A percentile compares a stretch with the other conserved stretches of the same genome.
phyloP scores from a whole-genome alignment of 345 rosid genomes.

The Salix suchowensis region DNA sequence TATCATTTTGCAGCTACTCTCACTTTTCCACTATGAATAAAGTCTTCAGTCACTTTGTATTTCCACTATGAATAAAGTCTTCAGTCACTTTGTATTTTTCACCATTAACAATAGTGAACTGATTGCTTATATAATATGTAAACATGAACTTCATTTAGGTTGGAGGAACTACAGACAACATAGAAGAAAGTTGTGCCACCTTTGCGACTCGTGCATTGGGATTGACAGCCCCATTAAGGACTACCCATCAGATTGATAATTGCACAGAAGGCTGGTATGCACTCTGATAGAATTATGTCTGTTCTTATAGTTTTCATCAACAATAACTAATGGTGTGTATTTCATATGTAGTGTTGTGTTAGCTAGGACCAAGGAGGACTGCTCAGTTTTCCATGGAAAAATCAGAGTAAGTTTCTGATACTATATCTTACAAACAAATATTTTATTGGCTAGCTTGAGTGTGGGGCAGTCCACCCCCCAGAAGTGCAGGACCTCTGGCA shows the following conservation, averaged over 20 bases:
- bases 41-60: neutral
- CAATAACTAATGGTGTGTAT: conserved; percentile 8
- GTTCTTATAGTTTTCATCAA: neutral
- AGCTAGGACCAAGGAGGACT: conserved; percentile 72
- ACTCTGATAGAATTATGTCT: neutral
- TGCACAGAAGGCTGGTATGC: conserved; percentile 94
- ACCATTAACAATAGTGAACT: neutral
- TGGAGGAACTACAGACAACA: conserved; percentile 89
- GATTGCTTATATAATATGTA: neutral
- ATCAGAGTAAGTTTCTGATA: conserved; percentile 52
- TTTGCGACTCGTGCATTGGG: conserved; percentile 76
- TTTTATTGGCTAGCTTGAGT: neutral
- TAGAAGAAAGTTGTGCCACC: conserved; percentile 90
- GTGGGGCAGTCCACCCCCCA: neutral
- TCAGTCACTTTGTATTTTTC: neutral
- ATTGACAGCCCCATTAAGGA: conserved; percentile 51
- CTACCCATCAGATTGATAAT: conserved; percentile 96
- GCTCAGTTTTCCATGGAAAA: conserved; percentile 72
- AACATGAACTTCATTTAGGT: conserved; percentile 44
- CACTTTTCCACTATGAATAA: neutral
- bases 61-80: neutral
- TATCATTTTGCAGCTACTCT: neutral
- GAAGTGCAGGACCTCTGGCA: neutral
- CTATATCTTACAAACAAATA: neutral
- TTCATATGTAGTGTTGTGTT: conserved; percentile 65